Evolutionary conservation across 768 basidiomycete species (phyloP), one percentile per base, ranked within the genome.

Genomic region (Cyclocybe cylindracea): DNA sequence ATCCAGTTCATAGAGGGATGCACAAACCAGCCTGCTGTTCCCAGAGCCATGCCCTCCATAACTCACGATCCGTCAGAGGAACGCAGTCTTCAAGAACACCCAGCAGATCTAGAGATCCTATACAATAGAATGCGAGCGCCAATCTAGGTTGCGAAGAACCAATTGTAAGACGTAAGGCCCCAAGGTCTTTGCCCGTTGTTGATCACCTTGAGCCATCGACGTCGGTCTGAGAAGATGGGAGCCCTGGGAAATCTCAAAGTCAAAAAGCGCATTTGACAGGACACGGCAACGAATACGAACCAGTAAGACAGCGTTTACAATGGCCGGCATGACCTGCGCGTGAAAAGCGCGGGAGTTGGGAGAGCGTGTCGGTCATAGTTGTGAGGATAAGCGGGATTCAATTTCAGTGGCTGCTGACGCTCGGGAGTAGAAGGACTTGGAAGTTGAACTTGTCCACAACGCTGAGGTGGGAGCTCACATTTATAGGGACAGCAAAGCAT

Each of bases 1-100:
- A 33, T 45, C 37, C 49, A 18, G 11, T 7, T 10, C 7, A 9
- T 1, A 53, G 42, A 10, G 49, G 11, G 3, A 40, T 36, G 9
- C 32, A 32, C 33, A 19, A 14, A 68, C 91, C 70, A 39, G 78
- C 81, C 58, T 97, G 91, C 65, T 94, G 87, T 16, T 77, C 79
- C 92, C 95, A 99, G 43, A 98, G 80, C 95, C 95, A 98, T 48
- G 83, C 75, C 42, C 72, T 72, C 87, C 89, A 96, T 0, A 65
- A 66, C 38, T 79, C 67, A n/a, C 80, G 79, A 57, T 94, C 85
- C 11, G 64, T 59, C 6, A 74, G 64, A 7, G 65, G 77, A 1
- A 77, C 77, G 56, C 80, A 80, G 7, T 68, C 60, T 24, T 77
- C 65, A 5, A 87, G 55, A 0, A 71, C 64, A 2, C 78, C 84